Evolutionary conservation across 176 grass and related monocot genomes (phyloP).

Genomic region (Microstegium vimineum): DNA sequence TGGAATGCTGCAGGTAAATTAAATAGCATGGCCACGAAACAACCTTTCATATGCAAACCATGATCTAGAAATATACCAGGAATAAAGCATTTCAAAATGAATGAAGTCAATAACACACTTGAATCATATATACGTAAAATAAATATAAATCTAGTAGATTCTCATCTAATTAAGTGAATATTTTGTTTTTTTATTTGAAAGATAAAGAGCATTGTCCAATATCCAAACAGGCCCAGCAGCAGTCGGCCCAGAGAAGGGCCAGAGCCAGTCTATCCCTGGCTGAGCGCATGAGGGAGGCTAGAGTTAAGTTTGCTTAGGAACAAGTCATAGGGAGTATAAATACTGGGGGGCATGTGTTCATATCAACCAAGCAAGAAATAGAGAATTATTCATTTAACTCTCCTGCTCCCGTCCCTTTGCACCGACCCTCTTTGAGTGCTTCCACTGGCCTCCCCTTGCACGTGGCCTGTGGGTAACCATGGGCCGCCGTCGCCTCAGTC

Average conservation of each 20-base stretch:
- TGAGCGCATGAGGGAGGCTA: too few relatives aligned
- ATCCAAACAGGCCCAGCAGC: too few relatives aligned
- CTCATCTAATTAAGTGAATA: neutral
- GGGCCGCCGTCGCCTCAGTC: neutral
- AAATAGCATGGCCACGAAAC: neutral
- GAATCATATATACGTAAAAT: neutral
- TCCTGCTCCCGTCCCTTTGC: neutral
- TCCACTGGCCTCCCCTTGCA: neutral
- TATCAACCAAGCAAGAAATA: neutral
- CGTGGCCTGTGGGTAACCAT: neutral
- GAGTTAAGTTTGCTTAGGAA: too few relatives aligned
- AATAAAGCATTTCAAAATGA: neutral
- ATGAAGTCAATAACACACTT: neutral
- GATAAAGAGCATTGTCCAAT: neutral
- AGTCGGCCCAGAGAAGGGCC: too few relatives aligned
- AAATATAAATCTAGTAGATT: neutral
- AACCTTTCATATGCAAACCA: neutral
- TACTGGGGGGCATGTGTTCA: neutral
- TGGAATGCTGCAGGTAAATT: neutral
- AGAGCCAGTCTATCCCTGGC: too few relatives aligned
- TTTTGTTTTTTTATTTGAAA: neutral
- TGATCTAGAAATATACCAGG: neutral
- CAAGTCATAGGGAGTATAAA: too few relatives aligned
- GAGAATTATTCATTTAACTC: neutral
- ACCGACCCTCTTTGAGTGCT: neutral